These are phyloP conservation scores for Myochromella boudieri DNA, from an alignment of 768 basidiomycete species.

Conservation along the genomic window DNA sequence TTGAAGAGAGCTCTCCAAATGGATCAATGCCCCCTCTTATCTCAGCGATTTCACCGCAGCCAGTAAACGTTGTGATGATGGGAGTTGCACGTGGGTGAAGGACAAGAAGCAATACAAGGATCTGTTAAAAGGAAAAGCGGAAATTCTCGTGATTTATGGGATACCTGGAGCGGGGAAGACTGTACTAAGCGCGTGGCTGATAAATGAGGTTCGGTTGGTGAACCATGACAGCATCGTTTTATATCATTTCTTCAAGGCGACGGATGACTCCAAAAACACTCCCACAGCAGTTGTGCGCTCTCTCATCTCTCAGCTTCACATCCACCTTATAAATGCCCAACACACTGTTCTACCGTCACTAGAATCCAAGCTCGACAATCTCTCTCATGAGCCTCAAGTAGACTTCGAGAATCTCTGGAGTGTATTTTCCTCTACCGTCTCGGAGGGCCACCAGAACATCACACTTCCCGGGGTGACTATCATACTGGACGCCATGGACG, in stretches of 20 bases:
- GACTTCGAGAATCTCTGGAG: not conserved
- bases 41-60: conserved; percentile 3
- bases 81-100: conserved; percentile 11
- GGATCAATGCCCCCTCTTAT: conserved; percentile 8
- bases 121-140: not conserved
- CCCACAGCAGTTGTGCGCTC: not conserved
- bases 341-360: not conserved
- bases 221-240: not conserved
- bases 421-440: not conserved
- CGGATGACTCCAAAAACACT: not conserved
- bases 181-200: conserved; percentile 11
- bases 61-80: not conserved
- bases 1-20: not conserved
- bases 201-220: not conserved
- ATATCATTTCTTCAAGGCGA: conserved; percentile 11
- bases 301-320: not conserved
- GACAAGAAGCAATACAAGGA: not conserved
- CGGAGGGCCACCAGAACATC: not conserved
- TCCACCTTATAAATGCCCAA: not conserved
- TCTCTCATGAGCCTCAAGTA: not conserved
- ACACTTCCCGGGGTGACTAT: not conserved
- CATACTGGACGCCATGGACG: not conserved
- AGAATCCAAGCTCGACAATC: not conserved
- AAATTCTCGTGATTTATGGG: conserved; percentile 5
- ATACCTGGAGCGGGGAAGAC: conserved; percentile 11